Evolutionary conservation across 208 protist species (phyloP), one percentile per base, ranked within the genome.

Genomic region (Leptomonas pyrrhocoris): DNA sequence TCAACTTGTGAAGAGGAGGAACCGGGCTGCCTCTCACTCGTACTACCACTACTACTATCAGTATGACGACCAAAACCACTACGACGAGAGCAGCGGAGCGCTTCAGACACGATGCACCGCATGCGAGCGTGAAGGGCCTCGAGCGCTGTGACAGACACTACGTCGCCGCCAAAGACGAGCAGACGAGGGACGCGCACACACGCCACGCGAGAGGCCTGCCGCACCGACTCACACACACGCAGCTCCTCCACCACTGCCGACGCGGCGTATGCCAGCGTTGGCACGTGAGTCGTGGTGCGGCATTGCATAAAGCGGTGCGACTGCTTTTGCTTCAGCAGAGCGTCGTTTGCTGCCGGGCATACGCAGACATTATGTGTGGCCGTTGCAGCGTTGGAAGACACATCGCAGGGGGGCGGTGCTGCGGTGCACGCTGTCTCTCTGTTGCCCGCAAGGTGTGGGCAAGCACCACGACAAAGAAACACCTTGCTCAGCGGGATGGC

Each of bases 111-210:
- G 60, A 89, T 85, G 58, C 74, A 68, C 2, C 64, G 60, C 67
- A 95, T 79, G 45, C 87, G 86, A 45, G 81, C 69, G 76, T 91
- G 82, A 19, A 96, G 73, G 1, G 86, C 87, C 61, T 88, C 79
- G 3, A 96, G 83, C 1, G 83, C 84, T 0, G 85, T 84, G 18
- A 93, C 71, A 1, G 86, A 93, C 21, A 96, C 91, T 16, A 84
- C 71, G 55, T 94, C 91, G 0, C 91, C 91, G 38, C 91, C 91
- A 75, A 96, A 93, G 74, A 96, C 89, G 30, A 96, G 77, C 9
- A 96, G 36, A 5, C 85, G 85, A 3, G 85, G 85, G 12, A 90
- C 48, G 23, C 80, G 83, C 27, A 85, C 77, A 21, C 54, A 77
- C 50, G 46, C 51, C n/a, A 38, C 45, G 63, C 31, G 59, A 1